phyloP scores from a whole-genome alignment of 805 yeast species.

The Saturnispora hagleri region DNA sequence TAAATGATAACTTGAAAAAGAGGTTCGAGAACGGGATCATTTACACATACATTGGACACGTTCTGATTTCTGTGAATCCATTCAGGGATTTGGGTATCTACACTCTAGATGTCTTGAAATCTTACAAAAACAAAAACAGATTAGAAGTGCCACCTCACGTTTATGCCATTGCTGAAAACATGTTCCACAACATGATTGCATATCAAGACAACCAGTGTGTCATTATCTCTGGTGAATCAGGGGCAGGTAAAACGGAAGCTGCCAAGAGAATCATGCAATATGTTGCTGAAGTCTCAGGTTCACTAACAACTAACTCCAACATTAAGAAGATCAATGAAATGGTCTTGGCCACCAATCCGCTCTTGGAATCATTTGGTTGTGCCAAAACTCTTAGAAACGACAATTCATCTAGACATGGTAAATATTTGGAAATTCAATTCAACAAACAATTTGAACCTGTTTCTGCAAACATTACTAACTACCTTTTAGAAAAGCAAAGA shows the following conservation, averaged over 20 bases:
- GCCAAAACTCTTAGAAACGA: slow-evolving; percentile 86
- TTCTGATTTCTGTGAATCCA: slow-evolving; percentile 91
- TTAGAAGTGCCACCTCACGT: slow-evolving; percentile 98
- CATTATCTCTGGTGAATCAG: slow-evolving; percentile 94
- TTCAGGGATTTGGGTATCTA: slow-evolving; percentile 94
- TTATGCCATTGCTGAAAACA: slow-evolving; percentile 92
- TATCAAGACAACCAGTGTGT: slow-evolving; percentile 95
- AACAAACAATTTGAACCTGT: slow-evolving; percentile 78
- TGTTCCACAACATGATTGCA: slow-evolving; percentile 92
- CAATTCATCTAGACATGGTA: slow-evolving; percentile 88
- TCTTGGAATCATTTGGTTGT: slow-evolving; percentile 86
- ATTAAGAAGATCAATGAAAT: slow-evolving; percentile 89
- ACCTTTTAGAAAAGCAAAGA: slow-evolving; percentile 87
- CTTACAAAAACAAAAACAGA: slow-evolving; percentile 86
- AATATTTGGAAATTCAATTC: slow-evolving; percentile 85
- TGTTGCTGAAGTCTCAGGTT: slow-evolving; percentile 80
- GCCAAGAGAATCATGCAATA: slow-evolving; percentile 98
- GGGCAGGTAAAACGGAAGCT: slow-evolving; percentile 98
- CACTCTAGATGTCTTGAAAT: slow-evolving; percentile 63
- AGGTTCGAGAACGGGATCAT: slow-evolving; percentile 85
- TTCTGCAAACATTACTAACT: slow-evolving; percentile 93
- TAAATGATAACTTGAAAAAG: slow-evolving; percentile 83
- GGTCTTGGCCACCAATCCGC: slow-evolving; percentile 95
- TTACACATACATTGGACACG: slow-evolving; percentile 91
- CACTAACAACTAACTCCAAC: slow-evolving; percentile 47